phyloP scores from a whole-genome alignment of 805 yeast species.

The Teunomyces panamensis region DNA sequence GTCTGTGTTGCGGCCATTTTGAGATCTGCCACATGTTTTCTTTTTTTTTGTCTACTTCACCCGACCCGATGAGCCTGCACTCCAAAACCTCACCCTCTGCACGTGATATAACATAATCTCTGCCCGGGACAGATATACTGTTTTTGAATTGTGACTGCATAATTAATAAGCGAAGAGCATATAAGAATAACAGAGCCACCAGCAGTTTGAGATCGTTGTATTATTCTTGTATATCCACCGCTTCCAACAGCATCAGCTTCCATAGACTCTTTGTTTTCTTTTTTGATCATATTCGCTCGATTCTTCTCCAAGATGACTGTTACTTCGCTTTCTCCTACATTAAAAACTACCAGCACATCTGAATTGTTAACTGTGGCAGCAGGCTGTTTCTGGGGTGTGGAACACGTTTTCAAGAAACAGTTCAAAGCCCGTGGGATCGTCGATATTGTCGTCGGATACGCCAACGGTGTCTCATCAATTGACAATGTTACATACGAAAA shows the following conservation, averaged over 20 bases:
- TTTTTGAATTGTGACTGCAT: neutral
- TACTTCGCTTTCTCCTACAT: constrained; percentile 28
- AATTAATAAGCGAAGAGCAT: neutral
- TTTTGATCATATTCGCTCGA: neutral
- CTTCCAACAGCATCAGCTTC: neutral
- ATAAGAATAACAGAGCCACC: neutral
- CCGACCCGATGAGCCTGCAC: neutral
- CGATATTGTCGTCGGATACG: constrained; percentile 85
- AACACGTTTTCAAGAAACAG: constrained; percentile 73
- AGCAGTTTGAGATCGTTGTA: too few species aligned
- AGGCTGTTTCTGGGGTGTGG: constrained; percentile 88
- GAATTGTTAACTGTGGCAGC: constrained; percentile 46
- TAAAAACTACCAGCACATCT: constrained; percentile 33
- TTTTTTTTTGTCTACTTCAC: neutral
- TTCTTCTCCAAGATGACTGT: constrained; percentile 6
- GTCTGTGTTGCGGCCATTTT: too few species aligned
- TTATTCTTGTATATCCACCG: too few species aligned
- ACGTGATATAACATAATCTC: constrained; percentile 3
- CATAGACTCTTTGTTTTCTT: neutral
- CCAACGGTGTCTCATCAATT: constrained; percentile 69
- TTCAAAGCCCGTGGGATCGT: constrained; percentile 60
- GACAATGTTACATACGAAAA: constrained; percentile 48
- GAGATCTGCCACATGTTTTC: too few species aligned
- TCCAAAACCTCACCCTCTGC: neutral
- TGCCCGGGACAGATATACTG: neutral